Evolutionary conservation across 768 basidiomycete genomes (phyloP), one percentile per base, ranked within the genome.

Genomic region (Pleurotus tuber-regium): DNA sequence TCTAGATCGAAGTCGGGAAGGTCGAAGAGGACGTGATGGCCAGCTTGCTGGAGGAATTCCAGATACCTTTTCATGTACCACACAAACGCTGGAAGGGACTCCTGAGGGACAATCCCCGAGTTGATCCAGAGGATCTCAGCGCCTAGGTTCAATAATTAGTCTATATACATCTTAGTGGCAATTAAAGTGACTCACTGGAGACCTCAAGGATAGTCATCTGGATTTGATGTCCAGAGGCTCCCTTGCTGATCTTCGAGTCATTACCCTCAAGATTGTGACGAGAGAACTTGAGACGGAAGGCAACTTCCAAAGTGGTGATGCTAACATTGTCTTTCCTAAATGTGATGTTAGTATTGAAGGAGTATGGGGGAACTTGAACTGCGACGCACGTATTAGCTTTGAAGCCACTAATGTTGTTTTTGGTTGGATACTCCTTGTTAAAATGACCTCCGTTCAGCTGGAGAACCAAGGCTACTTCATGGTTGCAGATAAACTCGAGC

Each of bases 401-500:
- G 19, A 25, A 51, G 30, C 54, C 30, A 26, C 23, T 21, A 5
- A 8, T 21, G 16, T 16, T 18, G 19, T 16, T 35, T 6, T 48
- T 48, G 19, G n/a, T 7, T 5, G 46, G 31, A 29, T 44, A 44
- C 10, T n/a, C 55, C 35, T 28, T 53, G 38, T 56, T 61, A 49
- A 57, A 49, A 38, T 61, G 60, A 24, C 60, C 61, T 10, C 24
- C 38, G 26, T 57, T 40, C 12, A 63, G 26, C n/a, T 40, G 53
- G 42, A 63, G 29, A 42, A 47, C 40, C 19, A 62, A 51, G 18
- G 57, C 54, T 9, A 48, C 52, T 43, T 62, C 61, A 52, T 62
- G 61, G 53, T 62, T 62, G 43, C 61, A 62, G 51, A 60, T 59
- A 49, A 63, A 57, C 38, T 61, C 54, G 24, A 63, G 51, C 24